Percentiles rank a stretch among this genome's conserved stretches.
Conservation (phyloP, 306 rosid species). For the Prunus salicina region DNA sequence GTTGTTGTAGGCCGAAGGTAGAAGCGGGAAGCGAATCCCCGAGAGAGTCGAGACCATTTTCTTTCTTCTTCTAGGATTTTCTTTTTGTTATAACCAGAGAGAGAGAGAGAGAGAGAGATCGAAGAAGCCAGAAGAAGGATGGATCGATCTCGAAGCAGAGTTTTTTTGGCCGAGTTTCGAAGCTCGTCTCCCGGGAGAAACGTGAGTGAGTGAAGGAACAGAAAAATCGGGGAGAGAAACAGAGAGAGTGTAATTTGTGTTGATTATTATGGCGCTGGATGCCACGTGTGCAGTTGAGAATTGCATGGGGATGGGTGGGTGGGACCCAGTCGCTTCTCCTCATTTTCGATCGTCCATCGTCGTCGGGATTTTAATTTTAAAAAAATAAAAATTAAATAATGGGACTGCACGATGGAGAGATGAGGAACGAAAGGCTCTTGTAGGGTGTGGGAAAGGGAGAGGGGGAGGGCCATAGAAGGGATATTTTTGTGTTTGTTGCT, state of each 20-base stretch:
- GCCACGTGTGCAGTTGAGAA: conserved; percentile 37
- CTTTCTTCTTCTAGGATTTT: conserved; percentile 1
- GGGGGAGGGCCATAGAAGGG: background rate
- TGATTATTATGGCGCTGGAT: background rate
- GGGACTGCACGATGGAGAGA: background rate
- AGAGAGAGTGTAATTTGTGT: background rate
- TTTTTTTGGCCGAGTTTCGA: background rate
- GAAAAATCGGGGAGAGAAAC: background rate
- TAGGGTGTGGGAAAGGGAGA: background rate
- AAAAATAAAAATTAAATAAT: background rate
- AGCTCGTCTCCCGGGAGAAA: conserved; percentile 7
- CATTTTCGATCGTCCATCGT: conserved; percentile 11
- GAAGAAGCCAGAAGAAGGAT: background rate
- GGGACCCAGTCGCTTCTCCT: conserved; percentile 20
- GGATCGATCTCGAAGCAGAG: background rate
- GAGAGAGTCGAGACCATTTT: conserved; percentile 72
- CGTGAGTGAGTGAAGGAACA: background rate
- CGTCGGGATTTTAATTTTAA: background rate
- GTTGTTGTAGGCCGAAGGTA: conserved; percentile 37
- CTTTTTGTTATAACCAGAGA: background rate
- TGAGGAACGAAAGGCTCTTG: conserved; percentile 21
- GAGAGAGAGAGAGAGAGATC: background rate
- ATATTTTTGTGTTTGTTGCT: background rate
- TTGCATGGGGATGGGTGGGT: conserved; percentile 20
- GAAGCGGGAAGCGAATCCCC: conserved; percentile 62